A percentile compares a stretch with the other conserved stretches of the same genome.
These are phyloP conservation scores for Inga oerstediana DNA, from an alignment of 306 rosid genomes.

Conservation along the genomic window DNA sequence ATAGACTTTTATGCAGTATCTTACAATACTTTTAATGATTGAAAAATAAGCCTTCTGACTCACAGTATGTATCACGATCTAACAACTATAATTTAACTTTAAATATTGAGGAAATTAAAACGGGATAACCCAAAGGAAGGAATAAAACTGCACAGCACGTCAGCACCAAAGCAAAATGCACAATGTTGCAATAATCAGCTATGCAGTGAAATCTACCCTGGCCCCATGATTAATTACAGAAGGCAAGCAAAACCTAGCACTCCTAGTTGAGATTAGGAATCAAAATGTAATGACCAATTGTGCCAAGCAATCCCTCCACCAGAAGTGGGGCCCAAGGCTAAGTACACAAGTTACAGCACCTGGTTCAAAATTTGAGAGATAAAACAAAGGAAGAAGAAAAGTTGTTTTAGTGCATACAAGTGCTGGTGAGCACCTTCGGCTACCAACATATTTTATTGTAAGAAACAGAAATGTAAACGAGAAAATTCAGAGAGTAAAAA, in stretches of 20 bases:
- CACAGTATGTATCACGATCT: not conserved
- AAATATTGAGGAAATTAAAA: not conserved
- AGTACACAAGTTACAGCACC: not conserved
- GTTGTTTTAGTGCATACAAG: not conserved
- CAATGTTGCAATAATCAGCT: not conserved
- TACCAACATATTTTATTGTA: not conserved
- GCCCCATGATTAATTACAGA: not conserved
- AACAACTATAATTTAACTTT: not conserved
- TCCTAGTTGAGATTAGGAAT: not conserved
- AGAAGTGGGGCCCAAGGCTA: not conserved
- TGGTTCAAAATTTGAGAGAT: not conserved
- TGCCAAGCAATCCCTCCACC: not conserved
- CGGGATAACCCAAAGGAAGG: not conserved
- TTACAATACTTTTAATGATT: not conserved
- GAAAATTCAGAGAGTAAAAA: not conserved
- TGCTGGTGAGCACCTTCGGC: not conserved
- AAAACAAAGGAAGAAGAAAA: not conserved
- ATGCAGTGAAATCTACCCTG: not conserved
- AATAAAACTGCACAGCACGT: not conserved
- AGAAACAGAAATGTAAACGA: constrained; percentile 19
- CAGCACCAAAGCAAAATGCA: not conserved
- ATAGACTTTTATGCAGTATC: not conserved
- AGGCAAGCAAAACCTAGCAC: not conserved
- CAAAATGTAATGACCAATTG: not conserved
- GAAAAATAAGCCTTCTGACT: not conserved